Evolutionary conservation across 345 rosid genomes (phyloP), one percentile per base, ranked within the genome.

Genomic region (Citrus hindsii): DNA sequence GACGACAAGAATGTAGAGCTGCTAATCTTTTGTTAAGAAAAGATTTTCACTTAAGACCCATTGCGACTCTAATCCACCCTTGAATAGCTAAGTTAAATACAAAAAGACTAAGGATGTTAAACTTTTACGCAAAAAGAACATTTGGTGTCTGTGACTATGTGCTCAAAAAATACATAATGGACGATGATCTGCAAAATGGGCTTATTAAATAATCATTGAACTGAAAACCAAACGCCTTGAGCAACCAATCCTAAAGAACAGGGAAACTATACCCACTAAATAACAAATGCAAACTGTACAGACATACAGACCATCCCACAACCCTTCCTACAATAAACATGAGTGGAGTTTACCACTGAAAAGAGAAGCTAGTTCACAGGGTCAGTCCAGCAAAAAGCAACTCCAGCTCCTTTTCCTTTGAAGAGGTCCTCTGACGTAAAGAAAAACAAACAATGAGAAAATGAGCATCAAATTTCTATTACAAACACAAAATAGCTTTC

Each of bases 351-450:
- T 30, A 78, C 72, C 75, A 59, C 56, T 51, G 69, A 22, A 27
- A 24, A 65, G 73, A 19, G 33, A 33, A 70, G 62, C 32, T 46
- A 38, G 37, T 81, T 84, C 85, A 91, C 53, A 93, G 58, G 79
- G 95, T 88, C 81, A 93, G 84, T 77, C 94, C 92, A 72, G 94
- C 78, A 73, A 94, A 94, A 19, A 94, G 94, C 82, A 90, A 48
- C 73, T 94, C 97, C 84, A 94, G 78, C 83, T 94, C 97, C 80
- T 83, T 76, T 21, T 91, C 95, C 79, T 88, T 92, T 6, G 88
- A 80, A 67, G 78, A 60, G 35, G 93, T 91, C 87, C 96, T 92
- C 95, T 94, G 88, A 53, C 63, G 84, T 71, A 67, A 72, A 63
- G 13, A 51, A 24, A 78, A 32, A 5, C 55, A 76, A 60, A 76